Conservation (phyloP, 2,329 filamentous ascomycete genomes). For the Claviceps monticola region DNA sequence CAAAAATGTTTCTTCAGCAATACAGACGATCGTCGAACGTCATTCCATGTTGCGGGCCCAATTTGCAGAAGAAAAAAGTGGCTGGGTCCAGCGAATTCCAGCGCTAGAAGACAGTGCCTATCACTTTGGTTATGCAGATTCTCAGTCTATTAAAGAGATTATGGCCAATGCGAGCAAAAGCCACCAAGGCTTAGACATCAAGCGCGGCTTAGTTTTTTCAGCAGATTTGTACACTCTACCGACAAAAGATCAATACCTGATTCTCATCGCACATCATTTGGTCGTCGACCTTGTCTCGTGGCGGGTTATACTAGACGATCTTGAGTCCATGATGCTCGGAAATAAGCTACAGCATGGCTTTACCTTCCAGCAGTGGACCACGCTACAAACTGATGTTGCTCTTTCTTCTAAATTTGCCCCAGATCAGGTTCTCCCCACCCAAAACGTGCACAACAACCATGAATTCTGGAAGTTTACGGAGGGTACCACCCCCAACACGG, state of each 20-base stretch:
- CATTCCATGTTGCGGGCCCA: slow-evolving; percentile 8
- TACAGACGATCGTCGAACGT: slow-evolving; percentile 1
- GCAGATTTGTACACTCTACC: slow-evolving; percentile 3
- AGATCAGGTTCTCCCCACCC: background rate
- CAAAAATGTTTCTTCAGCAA: background rate
- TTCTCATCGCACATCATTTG: slow-evolving; percentile 22
- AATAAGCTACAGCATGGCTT: slow-evolving; percentile 5
- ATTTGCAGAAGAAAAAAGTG: background rate
- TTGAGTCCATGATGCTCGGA: slow-evolving; percentile 23
- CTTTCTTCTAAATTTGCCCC: background rate
- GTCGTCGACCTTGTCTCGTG: slow-evolving; percentile 33
- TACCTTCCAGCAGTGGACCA: slow-evolving; percentile 23
- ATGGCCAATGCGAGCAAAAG: background rate
- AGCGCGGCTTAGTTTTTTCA: slow-evolving; percentile 6
- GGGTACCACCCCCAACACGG: background rate
- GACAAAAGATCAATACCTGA: slow-evolving; percentile 13
- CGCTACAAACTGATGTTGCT: slow-evolving; percentile 19
- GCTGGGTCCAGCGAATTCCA: slow-evolving; percentile 4
- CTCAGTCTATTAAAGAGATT: background rate
- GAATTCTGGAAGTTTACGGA: slow-evolving; percentile 3
- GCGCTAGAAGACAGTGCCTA: background rate
- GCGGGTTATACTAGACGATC: slow-evolving; percentile 28
- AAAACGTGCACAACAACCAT: background rate
- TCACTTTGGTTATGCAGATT: slow-evolving; percentile 2
- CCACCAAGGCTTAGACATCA: slow-evolving; percentile 2